Base-by-base conservation (phyloP, 768 basidiomycete genomes). In the Podaxis carcinomalis region DNA sequence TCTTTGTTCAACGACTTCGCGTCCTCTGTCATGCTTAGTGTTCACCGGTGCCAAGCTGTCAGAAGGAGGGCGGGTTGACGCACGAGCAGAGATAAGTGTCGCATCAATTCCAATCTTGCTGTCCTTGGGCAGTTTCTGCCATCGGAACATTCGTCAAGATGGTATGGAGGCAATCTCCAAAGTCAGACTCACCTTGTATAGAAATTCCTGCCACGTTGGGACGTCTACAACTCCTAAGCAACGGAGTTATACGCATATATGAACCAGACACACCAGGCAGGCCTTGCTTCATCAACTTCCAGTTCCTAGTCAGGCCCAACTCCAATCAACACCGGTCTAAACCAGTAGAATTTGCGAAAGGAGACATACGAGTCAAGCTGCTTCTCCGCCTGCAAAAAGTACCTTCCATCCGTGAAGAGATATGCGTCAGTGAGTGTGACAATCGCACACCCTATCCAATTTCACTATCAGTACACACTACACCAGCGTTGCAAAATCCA, bases 381-480 rank as follows among this genome's bases (percentile, higher is more conserved):
- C 64, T 94, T 83, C 62, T 82, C 85, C 0, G 97, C 97, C 74
- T 99, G 96, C 35, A 98, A 76, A 69, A 91, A 97, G 69, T 99
- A 99, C 49, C 96, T 77, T 2, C 96, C 97, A 76, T 99, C 96
- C 2, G 96, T 98, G 75, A 96, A 98, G 52, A 97, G 79, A 63
- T 80, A 86, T 0, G 95, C 95, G 3, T 85, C 77, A 28, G 87
- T 77, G 51, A 75, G 69, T 0, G 92, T 91, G 23, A 96, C 78
- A 46, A 95, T 70, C 2, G 93, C 95, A 62, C 85, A 89, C 49
- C 92, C 91, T 88, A 65, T 21, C 32, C 11, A 36, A 14, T 10
- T 10, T 10, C 23, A 32, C 13, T 23, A 27, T 61, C 21, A 60
- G 60, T 49, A 63, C 19, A 35, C 21, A 60, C 59, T 49, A 63